Conservation (phyloP, 352 stramenopile genomes). For the Phytophthora crassamura region DNA sequence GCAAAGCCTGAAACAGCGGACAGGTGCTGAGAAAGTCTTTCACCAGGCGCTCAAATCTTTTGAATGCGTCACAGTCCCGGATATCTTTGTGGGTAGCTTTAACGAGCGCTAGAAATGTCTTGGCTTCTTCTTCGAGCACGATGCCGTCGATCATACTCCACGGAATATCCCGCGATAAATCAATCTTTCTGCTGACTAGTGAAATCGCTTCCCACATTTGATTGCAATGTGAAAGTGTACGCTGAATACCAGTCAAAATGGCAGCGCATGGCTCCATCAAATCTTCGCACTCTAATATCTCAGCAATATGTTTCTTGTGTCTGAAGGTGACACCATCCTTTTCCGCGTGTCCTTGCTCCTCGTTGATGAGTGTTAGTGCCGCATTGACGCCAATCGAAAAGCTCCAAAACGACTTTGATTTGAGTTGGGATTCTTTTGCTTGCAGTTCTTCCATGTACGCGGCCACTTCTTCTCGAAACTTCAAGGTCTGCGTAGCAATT, state of each 20-base stretch:
- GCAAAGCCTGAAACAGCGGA: constrained; percentile 80
- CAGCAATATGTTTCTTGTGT: constrained; percentile 88
- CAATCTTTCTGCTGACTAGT: constrained; percentile 90
- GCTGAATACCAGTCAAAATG: constrained; percentile 80
- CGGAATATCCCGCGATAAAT: constrained; percentile 86
- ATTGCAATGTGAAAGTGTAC: constrained; percentile 75
- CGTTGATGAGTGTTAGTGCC: constrained; percentile 50
- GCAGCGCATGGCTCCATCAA: constrained; percentile 83
- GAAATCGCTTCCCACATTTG: constrained; percentile 90
- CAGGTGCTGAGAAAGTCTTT: constrained; percentile 83
- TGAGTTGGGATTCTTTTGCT: constrained; percentile 56
- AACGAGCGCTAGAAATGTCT: constrained; percentile 84
- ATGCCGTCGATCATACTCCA: constrained; percentile 93
- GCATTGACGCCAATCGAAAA: constrained; percentile 53
- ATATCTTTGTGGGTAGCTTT: constrained; percentile 92
- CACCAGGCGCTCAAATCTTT: constrained; percentile 80
- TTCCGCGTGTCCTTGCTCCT: constrained; percentile 46
- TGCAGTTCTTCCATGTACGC: constrained; percentile 86
- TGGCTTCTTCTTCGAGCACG: constrained; percentile 94
- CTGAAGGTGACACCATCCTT: constrained; percentile 47
- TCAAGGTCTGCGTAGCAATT: constrained; percentile 65
- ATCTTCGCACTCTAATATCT: constrained; percentile 93
- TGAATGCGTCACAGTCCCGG: constrained; percentile 92
- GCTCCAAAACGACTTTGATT: constrained; percentile 67
- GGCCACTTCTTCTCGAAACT: constrained; percentile 79